Conservation (phyloP, 2,329 filamentous ascomycete genomes). For the Neopestalotiopsis sp. region DNA sequence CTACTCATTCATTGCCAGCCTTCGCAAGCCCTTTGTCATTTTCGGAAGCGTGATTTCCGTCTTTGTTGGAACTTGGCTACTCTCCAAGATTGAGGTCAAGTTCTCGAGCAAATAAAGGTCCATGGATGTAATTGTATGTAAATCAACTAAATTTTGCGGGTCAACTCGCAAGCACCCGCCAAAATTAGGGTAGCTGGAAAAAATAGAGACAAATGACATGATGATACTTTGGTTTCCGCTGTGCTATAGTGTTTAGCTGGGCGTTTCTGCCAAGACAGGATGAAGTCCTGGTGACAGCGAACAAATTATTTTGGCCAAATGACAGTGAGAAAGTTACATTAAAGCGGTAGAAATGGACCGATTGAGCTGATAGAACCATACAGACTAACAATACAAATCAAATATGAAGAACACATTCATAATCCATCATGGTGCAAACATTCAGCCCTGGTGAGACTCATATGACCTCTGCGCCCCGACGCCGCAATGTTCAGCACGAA, state of each 20-base stretch:
- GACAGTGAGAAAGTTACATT: not conserved
- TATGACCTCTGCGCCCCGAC: not conserved
- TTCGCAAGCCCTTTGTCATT: constrained; percentile 87
- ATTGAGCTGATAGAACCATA: not conserved
- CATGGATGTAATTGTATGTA: constrained; percentile 15
- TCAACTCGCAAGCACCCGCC: not conserved
- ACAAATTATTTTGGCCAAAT: not conserved
- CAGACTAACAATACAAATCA: not conserved
- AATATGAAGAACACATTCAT: not conserved
- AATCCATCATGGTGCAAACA: not conserved
- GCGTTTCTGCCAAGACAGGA: too few species aligned
- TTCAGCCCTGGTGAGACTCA: not conserved
- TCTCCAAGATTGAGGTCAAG: constrained; percentile 82
- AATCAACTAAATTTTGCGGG: not conserved
- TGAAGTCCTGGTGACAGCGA: not conserved
- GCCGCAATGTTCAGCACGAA: not conserved
- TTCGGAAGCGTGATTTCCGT: constrained; percentile 75
- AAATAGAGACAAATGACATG: constrained; percentile 16
- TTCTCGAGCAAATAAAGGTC: constrained; percentile 60
- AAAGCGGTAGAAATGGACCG: too few species aligned
- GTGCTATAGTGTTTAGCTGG: not conserved
- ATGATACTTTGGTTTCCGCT: not conserved
- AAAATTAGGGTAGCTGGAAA: not conserved
- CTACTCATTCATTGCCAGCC: constrained; percentile 73
- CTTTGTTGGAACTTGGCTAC: constrained; percentile 75